Conservation (phyloP, 1,139 yeast species). For the Hyphopichia khmerensis region DNA sequence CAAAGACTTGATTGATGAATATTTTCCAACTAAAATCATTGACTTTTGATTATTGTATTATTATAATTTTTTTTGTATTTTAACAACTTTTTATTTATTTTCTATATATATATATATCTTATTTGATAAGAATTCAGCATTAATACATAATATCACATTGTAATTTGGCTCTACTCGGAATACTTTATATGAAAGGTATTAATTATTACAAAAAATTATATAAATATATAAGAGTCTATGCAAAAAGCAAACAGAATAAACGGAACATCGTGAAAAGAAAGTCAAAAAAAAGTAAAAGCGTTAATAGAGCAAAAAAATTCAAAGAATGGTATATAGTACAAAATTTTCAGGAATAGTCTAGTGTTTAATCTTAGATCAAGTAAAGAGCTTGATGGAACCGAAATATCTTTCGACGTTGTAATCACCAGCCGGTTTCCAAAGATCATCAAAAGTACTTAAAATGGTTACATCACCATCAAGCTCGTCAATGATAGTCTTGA, state of each 20-base stretch:
- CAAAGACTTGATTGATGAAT: constrained; percentile 63
- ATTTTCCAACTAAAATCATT: constrained; percentile 55
- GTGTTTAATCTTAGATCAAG: constrained; percentile 9
- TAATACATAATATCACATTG: too few species aligned
- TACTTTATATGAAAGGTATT: too few species aligned
- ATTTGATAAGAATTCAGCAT: too few species aligned
- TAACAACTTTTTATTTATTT: not conserved
- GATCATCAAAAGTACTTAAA: constrained; percentile 74
- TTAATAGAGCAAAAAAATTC: too few species aligned
- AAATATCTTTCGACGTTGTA: constrained; percentile 85
- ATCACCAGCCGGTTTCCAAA: constrained; percentile 86
- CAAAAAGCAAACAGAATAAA: constrained; percentile 1
- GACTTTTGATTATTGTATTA: constrained; percentile 41
- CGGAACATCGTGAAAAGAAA: not conserved
- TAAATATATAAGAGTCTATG: not conserved
- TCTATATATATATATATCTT: not conserved
- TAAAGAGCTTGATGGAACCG: constrained; percentile 58
- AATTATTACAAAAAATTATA: not conserved
- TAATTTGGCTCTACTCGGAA: not conserved
- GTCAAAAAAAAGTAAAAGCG: not conserved
- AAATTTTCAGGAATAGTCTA: too few species aligned
- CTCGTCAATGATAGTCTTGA: constrained; percentile 55
- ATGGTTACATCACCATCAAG: constrained; percentile 64
- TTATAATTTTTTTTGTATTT: not conserved
- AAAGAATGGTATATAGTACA: not conserved